Base-by-base conservation (phyloP, 331 rosid species). In the Prunus yedoensis region DNA sequence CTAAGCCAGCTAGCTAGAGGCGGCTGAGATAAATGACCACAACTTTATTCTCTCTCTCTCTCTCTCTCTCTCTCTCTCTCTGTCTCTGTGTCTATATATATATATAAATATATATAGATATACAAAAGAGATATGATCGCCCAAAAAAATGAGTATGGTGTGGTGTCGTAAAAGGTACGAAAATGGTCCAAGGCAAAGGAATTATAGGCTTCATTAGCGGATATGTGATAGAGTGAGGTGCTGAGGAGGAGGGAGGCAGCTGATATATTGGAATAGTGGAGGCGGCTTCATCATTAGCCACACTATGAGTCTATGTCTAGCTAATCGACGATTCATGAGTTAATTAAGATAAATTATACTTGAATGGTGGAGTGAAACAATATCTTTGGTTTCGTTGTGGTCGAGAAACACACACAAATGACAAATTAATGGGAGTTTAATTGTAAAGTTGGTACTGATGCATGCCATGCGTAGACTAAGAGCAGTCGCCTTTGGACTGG, bases 131-230 rank as follows among this genome's bases (percentile, higher is more conserved):
- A 35, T 35, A 5, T 35, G 41, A 6, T 35, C 41, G 6, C 41
- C 41, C 8, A 35, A 35, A 35, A 32, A 35, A 35, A 30, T 0
- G 68, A n/a, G 72, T 50, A 66, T 79, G 79, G 70, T 6, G 73
- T 27, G 74, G 83, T 89, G 90, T 83, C 96, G 97, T 92, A 65
- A 80, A 79, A 79, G 89, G 77, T 91, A 92, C 93, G 91, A 80
- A 84, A 85, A 73, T 83, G 60, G 59, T 71, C 43, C 8, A 17
- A 45, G 52, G 16, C 52, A 49, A 49, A 49, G 3, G 16, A 49
- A 13, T 49, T 49, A 49, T 35, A 4, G 54, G 10, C 53, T 30
- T 79, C 78, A 82, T 38, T 62, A 43, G 75, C 58, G 58, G 68
- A 51, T 74, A 57, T 58, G 46, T 25, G 38, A 12, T 20, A 25